Evolutionary conservation across 1,139 yeast species (phyloP).

Genomic region (Sugiyamaella xylanicola): DNA sequence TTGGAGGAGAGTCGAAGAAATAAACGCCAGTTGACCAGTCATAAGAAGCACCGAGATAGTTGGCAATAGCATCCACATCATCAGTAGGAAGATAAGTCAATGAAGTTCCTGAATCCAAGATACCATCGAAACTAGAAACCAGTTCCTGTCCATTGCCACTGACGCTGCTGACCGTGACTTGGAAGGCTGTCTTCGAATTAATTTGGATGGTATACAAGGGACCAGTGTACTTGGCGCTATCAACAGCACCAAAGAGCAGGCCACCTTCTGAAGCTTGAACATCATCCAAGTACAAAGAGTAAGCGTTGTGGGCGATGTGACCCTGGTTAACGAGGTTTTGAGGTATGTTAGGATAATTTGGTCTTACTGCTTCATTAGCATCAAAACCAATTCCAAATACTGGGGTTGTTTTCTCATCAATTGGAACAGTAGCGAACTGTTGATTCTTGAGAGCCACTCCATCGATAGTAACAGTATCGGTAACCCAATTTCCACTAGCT

Average conservation of each 20-base stretch:
- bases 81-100: slow-evolving; percentile 36
- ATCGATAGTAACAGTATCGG: slow-evolving; percentile 52
- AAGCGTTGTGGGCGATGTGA: slow-evolving; percentile 49
- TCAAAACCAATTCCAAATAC: slow-evolving; percentile 43
- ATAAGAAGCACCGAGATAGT: slow-evolving; percentile 33
- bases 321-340: slow-evolving; percentile 51
- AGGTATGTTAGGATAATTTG: slow-evolving; percentile 47
- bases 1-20: slow-evolving; percentile 19
- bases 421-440: slow-evolving; percentile 38
- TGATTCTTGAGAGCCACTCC: slow-evolving; percentile 23
- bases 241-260: slow-evolving; percentile 62
- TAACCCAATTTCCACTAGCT: slow-evolving; percentile 66
- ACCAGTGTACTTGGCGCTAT: slow-evolving; percentile 54
- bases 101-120: slow-evolving; percentile 41
- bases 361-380: slow-evolving; percentile 39
- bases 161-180: slow-evolving; percentile 19
- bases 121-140: too few relatives aligned
- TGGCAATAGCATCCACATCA: slow-evolving; percentile 25
- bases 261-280: slow-evolving; percentile 48
- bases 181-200: slow-evolving; percentile 16
- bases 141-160: not conserved
- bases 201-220: slow-evolving; percentile 41
- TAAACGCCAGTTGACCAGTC: slow-evolving; percentile 23
- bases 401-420: slow-evolving; percentile 38
- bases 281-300: slow-evolving; percentile 54